Percentiles rank a stretch among this genome's conserved stretches.
Conservation (phyloP, 2,329 filamentous ascomycete genomes). For the Grosmannia clavigera region DNA sequence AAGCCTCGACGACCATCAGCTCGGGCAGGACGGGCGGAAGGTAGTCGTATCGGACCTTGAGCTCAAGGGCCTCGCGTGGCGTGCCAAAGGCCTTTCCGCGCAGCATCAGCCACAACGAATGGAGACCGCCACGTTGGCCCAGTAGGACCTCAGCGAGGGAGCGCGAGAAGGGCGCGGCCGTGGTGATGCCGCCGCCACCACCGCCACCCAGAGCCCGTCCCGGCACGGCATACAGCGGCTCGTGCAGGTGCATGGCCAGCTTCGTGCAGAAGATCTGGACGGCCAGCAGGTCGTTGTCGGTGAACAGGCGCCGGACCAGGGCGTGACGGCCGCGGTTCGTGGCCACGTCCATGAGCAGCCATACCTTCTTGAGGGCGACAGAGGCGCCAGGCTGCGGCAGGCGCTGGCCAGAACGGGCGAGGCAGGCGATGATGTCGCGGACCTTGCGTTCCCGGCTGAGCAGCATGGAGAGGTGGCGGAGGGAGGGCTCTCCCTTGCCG, state of each 20-base stretch:
- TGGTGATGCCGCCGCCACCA: neutral
- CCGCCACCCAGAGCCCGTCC: neutral
- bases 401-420: constrained; percentile 46
- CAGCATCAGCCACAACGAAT: constrained; percentile 47
- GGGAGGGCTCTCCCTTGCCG: constrained; percentile 13
- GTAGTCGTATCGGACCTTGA: constrained; percentile 47
- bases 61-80: constrained; percentile 37
- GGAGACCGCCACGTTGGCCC: constrained; percentile 40
- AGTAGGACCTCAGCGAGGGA: constrained; percentile 43
- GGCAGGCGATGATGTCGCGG: constrained; percentile 48
- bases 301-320: constrained; percentile 43
- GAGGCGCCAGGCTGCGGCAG: constrained; percentile 26
- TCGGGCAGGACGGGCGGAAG: constrained; percentile 16
- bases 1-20: neutral
- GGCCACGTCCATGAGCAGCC: constrained; percentile 27
- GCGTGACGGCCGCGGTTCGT: constrained; percentile 20
- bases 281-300: constrained; percentile 46
- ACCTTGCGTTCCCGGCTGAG: constrained; percentile 42
- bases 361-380: constrained; percentile 48
- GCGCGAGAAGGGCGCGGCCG: neutral
- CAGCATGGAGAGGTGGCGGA: constrained; percentile 59
- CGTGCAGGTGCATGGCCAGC: constrained; percentile 55
- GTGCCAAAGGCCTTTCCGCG: constrained; percentile 38
- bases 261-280: constrained; percentile 58
- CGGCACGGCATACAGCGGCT: constrained; percentile 39